A percentile compares a stretch with the other conserved stretches of the same genome.
phyloP scores from a whole-genome alignment of 345 rosid genomes.

The Euphorbia peplus region DNA sequence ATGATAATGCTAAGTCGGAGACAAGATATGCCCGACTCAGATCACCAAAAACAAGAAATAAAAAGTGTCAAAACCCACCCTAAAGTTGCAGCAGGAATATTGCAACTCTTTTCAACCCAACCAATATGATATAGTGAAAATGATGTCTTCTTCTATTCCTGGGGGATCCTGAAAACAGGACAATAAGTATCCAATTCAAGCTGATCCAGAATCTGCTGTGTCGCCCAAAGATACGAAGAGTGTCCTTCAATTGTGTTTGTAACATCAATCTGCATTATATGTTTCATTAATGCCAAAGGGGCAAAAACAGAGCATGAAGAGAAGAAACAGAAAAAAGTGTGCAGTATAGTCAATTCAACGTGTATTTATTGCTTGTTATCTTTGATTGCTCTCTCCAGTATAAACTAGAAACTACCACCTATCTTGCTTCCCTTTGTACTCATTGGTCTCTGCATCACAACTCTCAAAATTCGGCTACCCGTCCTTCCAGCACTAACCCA shows the following conservation, averaged over 20 bases:
- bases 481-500: too few relatives aligned
- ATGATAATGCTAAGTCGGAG: neutral
- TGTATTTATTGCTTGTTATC: too few relatives aligned
- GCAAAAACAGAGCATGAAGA: neutral
- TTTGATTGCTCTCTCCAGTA: too few relatives aligned
- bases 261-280: constrained; percentile 59
- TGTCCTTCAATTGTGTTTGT: constrained; percentile 82
- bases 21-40: neutral
- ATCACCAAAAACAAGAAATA: too few relatives aligned
- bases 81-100: neutral
- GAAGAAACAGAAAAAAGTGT: neutral
- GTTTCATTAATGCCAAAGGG: neutral
- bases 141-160: constrained; percentile 4
- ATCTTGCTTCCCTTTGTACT: too few relatives aligned
- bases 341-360: too few relatives aligned
- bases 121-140: neutral
- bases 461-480: too few relatives aligned
- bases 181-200: constrained; percentile 81
- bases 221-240: constrained; percentile 82
- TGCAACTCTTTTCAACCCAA: neutral
- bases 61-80: too few relatives aligned
- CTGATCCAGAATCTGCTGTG: constrained; percentile 62
- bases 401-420: too few relatives aligned
- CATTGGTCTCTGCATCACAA: too few relatives aligned
- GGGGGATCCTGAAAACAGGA: constrained; percentile 55